Evolutionary conservation across 441 rosid species (phyloP), one percentile per base, ranked within the genome.

Genomic region (Adansonia grandidieri): DNA sequence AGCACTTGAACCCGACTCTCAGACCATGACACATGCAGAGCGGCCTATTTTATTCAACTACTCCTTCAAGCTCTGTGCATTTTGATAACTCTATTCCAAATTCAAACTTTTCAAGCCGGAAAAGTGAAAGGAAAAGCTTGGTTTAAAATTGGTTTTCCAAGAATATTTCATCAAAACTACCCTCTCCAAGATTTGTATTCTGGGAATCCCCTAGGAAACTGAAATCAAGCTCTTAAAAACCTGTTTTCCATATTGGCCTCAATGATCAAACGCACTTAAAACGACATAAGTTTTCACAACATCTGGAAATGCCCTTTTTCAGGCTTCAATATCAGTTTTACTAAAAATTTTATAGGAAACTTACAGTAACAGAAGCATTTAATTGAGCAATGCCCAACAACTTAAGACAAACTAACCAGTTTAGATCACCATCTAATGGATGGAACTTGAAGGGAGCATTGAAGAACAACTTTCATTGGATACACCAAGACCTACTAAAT

Each of bases 151-250:
- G 74, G 60, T 28, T 70, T 70, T 24, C 60, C 19, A 24, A 44
- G 74, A 51, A 51, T 71, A 45, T 71, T 71, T 51, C 45, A 50
- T 51, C 44, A 70, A 71, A 71, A 24, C 14, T 24, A 71, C 45
- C 44, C 47, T 67, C 71, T 17, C 53, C 9, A 17, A 67, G 50
- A 9, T 48, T 6, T 22, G 32, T 28, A 28, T 70, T 47, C 22
- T 14, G 2, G 13, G 47, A 28, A 71, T 51, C 61, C 8, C 61
- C 22, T 24, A 28, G 61, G 74, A 71, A 71, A 20, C 51, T 50
- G 40, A 50, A 50, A 50, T 8, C 19, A 70, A 70, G 44, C 20
- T 50, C 17, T 50, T 2, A 28, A 9, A 70, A 68, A 37, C 19
- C 47, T 1, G 22, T 37, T 64, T 64, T 32, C 50, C 8, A 19